Base-by-base conservation (phyloP, 345 rosid species). In the Cardiospermum halicacabum region DNA sequence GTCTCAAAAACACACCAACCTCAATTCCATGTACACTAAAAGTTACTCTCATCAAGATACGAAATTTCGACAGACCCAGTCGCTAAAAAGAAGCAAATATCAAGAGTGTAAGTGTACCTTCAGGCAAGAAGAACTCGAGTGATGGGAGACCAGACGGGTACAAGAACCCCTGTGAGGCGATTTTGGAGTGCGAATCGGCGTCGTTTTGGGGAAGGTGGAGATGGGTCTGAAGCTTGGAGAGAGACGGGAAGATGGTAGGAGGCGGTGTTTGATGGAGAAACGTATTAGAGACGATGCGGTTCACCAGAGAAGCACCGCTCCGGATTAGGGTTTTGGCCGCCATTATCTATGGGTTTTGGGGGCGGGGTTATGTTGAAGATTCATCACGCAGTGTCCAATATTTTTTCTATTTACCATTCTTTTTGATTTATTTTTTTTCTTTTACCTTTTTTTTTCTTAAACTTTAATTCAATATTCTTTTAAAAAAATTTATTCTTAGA, bases 101-200 rank as follows among this genome's bases (percentile, higher is more conserved):
- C 15, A 19, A 62, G 32, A 24, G 25, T 34, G 53, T n/a, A n/a
- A 12, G 40, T 19, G 69, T 66, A 93, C 97, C 97, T n/a, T 90
- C 86, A 10, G 98, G 96, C 64, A 90, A 72, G 89, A 84, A 93
- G 88, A 93, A 93, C 50, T 73, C 80, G 63, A 88, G 84, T 27
- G 94, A 86, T 34, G 98, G 97, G 65, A 90, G 83, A 64, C 96
- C 96, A 53, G 72, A 73, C 2, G 98, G 98, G 51, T 91, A 73
- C n/a, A 84, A 63, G 68, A 86, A 90, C 0, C 80, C 88, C 47
- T 78, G 72, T 18, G 81, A 76, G 1, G 75, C 40, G 36, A 77
- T 55, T 24, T 69, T 82, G 12, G 71, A 66, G 53, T 72, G 40
- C 21, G 82, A 61, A 40, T 8, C 71, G 53, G 57, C 68, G 56